Conservation (phyloP, 371 early-diverging fungal genomes). For the Haplosporangium sp. region DNA sequence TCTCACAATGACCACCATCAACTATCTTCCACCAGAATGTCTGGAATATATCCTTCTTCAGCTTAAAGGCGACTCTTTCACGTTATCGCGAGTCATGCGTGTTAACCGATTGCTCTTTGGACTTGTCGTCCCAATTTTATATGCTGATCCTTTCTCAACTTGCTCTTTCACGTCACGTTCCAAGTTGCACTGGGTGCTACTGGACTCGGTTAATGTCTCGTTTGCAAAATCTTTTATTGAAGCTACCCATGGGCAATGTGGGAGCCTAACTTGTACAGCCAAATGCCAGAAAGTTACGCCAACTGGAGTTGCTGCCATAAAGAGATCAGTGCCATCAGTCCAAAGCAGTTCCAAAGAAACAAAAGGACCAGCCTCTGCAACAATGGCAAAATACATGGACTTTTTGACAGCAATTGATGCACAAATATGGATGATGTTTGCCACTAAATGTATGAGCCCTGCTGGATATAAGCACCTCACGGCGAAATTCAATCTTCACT, state of each 20-base stretch:
- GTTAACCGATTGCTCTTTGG: slow-evolving; percentile 8
- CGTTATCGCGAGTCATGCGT: slow-evolving; percentile 8
- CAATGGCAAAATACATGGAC: slow-evolving; percentile 13
- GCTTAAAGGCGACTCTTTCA: background rate
- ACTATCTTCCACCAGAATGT: slow-evolving; percentile 21
- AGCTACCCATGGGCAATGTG: background rate
- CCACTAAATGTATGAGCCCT: background rate
- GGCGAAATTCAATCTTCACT: slow-evolving; percentile 5
- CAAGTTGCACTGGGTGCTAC: slow-evolving; percentile 6
- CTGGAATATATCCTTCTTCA: slow-evolving; percentile 9
- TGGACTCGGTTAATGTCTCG: slow-evolving; percentile 6
- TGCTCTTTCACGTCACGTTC: background rate
- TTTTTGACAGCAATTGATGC: slow-evolving; percentile 4
- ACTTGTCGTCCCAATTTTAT: slow-evolving; percentile 16
- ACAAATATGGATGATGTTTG: slow-evolving; percentile 10
- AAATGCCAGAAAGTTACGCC: background rate
- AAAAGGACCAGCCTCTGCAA: background rate
- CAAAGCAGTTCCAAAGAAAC: too few species aligned
- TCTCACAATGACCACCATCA: background rate
- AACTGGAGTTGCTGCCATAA: background rate
- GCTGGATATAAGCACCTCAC: slow-evolving; percentile 2
- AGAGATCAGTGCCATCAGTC: background rate
- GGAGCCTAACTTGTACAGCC: background rate
- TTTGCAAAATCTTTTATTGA: slow-evolving; percentile 7
- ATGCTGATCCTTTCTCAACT: slow-evolving; percentile 12